These are phyloP conservation scores for Pseudozyma tsukubaensis DNA, from an alignment of 1,284 basidiomycete genomes.

Conservation along the genomic window DNA sequence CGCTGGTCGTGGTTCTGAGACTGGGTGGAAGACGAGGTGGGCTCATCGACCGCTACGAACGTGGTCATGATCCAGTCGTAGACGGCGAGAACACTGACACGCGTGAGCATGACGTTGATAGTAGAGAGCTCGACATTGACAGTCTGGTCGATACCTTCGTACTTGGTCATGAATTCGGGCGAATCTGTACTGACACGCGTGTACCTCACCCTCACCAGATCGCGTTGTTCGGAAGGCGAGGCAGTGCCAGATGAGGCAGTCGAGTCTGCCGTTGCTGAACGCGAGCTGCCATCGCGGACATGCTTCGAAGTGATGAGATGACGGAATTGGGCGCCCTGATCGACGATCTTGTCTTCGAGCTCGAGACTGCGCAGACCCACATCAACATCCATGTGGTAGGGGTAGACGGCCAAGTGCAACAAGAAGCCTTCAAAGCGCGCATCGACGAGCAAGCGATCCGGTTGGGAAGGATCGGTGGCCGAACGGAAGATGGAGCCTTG, in stretches of 20 bases:
- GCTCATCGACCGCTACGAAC: constrained; percentile 52
- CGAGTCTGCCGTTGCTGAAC: constrained; percentile 34
- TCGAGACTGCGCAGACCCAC: constrained; percentile 78
- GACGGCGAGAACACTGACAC: constrained; percentile 88
- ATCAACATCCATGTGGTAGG: constrained; percentile 83
- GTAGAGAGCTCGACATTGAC: constrained; percentile 92
- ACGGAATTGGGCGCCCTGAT: constrained; percentile 72
- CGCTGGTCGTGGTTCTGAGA: constrained; percentile 28
- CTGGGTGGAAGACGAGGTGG: constrained; percentile 2
- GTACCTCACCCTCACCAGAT: constrained; percentile 88
- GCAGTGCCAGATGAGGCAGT: constrained; percentile 27
- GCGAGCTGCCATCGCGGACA: constrained; percentile 62
- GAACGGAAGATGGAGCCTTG: constrained; percentile 84
- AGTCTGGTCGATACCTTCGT: constrained; percentile 88
- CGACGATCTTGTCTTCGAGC: constrained; percentile 75
- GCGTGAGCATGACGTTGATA: constrained; percentile 87
- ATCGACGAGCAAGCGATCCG: constrained; percentile 81
- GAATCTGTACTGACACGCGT: constrained; percentile 83
- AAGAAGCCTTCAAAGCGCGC: constrained; percentile 83
- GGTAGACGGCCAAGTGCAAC: constrained; percentile 58
- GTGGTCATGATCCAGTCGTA: constrained; percentile 97
- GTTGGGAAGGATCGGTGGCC: constrained; percentile 71
- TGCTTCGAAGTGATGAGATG: constrained; percentile 82
- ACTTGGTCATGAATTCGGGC: constrained; percentile 84
- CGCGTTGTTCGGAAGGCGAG: constrained; percentile 60